These are phyloP conservation scores for Didymella exigua DNA, from an alignment of 2,329 filamentous ascomycete genomes.

Conservation along the genomic window DNA sequence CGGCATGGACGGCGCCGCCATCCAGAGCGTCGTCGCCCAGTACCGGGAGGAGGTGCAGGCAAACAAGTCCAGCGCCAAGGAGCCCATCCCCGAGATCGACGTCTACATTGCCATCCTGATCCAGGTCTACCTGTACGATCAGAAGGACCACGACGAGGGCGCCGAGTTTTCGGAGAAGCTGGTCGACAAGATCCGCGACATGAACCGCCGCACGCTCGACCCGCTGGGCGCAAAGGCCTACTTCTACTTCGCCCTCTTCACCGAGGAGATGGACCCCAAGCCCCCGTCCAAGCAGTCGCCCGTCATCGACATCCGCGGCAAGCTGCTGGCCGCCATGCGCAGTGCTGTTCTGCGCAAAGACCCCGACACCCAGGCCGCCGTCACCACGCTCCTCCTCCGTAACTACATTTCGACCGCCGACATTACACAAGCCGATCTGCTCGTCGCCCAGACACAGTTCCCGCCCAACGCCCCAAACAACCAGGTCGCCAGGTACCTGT, in stretches of 20 bases:
- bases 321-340: constrained; percentile 83
- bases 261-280: constrained; percentile 84
- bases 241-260: constrained; percentile 97
- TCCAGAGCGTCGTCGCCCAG: constrained; percentile 58
- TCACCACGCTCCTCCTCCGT: constrained; percentile 91
- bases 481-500: constrained; percentile 95
- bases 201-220: constrained; percentile 94
- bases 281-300: constrained; percentile 88
- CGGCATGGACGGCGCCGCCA: constrained; percentile 68
- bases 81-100: constrained; percentile 83
- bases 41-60: constrained; percentile 69
- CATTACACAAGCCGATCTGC: constrained; percentile 92
- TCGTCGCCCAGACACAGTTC: constrained; percentile 95
- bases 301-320: constrained; percentile 83
- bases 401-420: constrained; percentile 97
- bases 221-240: constrained; percentile 93
- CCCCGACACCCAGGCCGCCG: constrained; percentile 93
- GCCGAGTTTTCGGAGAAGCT: constrained; percentile 83
- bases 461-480: constrained; percentile 95
- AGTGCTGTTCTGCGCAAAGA: constrained; percentile 98
- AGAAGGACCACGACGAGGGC: constrained; percentile 78
- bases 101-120: constrained; percentile 82
- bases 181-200: constrained; percentile 80
- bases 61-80: constrained; percentile 70
- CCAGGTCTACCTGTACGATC: constrained; percentile 82